Evolutionary conservation across 139 green algal genomes (phyloP), one percentile per base, ranked within the genome.

Genomic region (Asterochloris erici): DNA sequence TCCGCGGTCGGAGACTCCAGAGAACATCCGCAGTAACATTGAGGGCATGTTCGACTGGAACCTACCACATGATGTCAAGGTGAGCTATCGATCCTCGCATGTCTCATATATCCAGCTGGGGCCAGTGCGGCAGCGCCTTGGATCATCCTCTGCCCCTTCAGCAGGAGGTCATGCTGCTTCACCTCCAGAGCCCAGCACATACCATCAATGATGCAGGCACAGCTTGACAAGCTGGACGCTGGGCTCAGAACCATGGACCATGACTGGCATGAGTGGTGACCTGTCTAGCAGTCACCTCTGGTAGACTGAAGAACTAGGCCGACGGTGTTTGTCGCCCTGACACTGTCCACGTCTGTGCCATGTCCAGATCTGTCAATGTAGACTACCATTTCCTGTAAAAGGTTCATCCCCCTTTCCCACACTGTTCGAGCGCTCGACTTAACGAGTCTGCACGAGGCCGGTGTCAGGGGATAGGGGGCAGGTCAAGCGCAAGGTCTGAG

Each of bases 51-150:
- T 92, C 68, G 63, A 27, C 63, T 95, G 91, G 89, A 27, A 76
- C 29, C 85, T 92, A 19, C 85, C 78, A 15, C 85, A 85, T 76
- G 84, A 87, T 63, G 88, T 92, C 63, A 94, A 95, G 91, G 89
- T 84, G 73, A 73, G 24, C 27, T 14, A 14, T n/a, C n/a, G n/a
- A n/a, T 28, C n/a, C 13, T 23, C 14, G 14, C 16, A 12, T 19
- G 28, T 73, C 70, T 76, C 26, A 19, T 54, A 76, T 76, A 28
- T 76, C 19, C 70, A 19, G 70, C 70, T 76, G 70, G 14, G 17
- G 70, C 70, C n/a, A 0, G 14, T 76, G 70, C 70, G 19, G 17
- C 23, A 54, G 70, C 70, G 23, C 19, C 24, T 76, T 9, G 70
- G 24, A 19, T 15, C n/a, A 19, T 19, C 24, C 26, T 19, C 4